phyloP scores from a whole-genome alignment of 2,329 filamentous ascomycete species.

The Nemania sp. region DNA sequence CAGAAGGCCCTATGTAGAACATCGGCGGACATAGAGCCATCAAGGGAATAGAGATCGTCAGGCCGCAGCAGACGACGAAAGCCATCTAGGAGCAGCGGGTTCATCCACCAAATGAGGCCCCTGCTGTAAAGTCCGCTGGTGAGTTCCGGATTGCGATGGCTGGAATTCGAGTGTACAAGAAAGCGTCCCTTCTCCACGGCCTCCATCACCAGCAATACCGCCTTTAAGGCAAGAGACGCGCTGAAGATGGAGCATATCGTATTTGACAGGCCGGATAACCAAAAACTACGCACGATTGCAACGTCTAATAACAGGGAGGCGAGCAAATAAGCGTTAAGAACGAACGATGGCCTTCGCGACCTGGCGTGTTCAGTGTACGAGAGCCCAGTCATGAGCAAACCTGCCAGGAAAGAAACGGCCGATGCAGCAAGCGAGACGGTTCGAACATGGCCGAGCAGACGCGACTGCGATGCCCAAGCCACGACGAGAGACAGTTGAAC shows the following conservation, averaged over 20 bases:
- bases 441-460: no score
- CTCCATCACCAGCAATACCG: slow-evolving; percentile 55
- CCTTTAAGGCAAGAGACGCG: slow-evolving; percentile 53
- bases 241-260: slow-evolving; percentile 53
- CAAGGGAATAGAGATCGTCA: slow-evolving; percentile 53
- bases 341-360: slow-evolving; percentile 55
- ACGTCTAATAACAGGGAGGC: slow-evolving; percentile 59
- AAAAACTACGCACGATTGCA: slow-evolving; percentile 58
- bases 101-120: slow-evolving; percentile 51
- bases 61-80: slow-evolving; percentile 52
- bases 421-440: slow-evolving; percentile 40
- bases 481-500: no score
- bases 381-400: slow-evolving; percentile 35
- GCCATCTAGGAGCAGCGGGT: slow-evolving; percentile 52
- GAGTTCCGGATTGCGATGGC: slow-evolving; percentile 55
- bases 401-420: background rate
- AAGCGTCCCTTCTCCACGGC: slow-evolving; percentile 55
- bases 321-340: slow-evolving; percentile 57
- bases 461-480: no score
- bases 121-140: slow-evolving; percentile 50
- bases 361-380: slow-evolving; percentile 36
- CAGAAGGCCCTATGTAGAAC: no score
- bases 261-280: slow-evolving; percentile 47
- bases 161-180: slow-evolving; percentile 53
- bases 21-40: slow-evolving; percentile 37